phyloP scores from a whole-genome alignment of 2,329 filamentous ascomycete genomes.

The Botrytis galanthina region DNA sequence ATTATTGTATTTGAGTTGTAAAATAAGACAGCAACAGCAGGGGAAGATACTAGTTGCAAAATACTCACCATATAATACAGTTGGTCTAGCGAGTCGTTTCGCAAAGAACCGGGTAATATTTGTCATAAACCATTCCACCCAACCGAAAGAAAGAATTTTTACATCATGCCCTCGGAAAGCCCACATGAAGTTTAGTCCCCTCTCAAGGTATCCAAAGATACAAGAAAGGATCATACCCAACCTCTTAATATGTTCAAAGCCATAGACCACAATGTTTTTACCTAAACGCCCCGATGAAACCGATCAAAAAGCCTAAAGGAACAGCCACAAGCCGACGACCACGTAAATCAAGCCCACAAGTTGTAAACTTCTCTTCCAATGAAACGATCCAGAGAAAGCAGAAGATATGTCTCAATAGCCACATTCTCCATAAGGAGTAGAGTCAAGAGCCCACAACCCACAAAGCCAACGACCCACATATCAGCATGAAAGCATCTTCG shows the following conservation, averaged over 20 bases:
- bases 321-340: constrained; percentile 40
- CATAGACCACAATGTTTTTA: constrained; percentile 29
- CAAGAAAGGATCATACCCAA: constrained; percentile 39
- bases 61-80: constrained; percentile 24
- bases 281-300: constrained; percentile 33
- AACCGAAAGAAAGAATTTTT: constrained; percentile 24
- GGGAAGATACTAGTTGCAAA: constrained; percentile 6
- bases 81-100: constrained; percentile 14
- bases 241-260: constrained; percentile 38
- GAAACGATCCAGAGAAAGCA: constrained; percentile 10
- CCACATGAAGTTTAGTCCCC: constrained; percentile 39
- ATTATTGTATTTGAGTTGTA: constrained; percentile 11
- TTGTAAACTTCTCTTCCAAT: constrained; percentile 22
- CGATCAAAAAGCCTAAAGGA: constrained; percentile 34
- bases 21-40: constrained; percentile 3
- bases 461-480: constrained; percentile 39
- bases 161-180: constrained; percentile 31
- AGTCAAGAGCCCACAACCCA: constrained; percentile 43
- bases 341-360: constrained; percentile 38
- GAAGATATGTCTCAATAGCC: constrained; percentile 40
- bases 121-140: constrained; percentile 12
- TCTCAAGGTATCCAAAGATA: constrained; percentile 32
- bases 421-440: constrained; percentile 39
- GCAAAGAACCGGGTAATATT: constrained; percentile 8
- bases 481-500: constrained; percentile 27